These are phyloP conservation scores for Aspergillus japonicus DNA, from an alignment of 2,329 filamentous ascomycete species.

Conservation along the genomic window DNA sequence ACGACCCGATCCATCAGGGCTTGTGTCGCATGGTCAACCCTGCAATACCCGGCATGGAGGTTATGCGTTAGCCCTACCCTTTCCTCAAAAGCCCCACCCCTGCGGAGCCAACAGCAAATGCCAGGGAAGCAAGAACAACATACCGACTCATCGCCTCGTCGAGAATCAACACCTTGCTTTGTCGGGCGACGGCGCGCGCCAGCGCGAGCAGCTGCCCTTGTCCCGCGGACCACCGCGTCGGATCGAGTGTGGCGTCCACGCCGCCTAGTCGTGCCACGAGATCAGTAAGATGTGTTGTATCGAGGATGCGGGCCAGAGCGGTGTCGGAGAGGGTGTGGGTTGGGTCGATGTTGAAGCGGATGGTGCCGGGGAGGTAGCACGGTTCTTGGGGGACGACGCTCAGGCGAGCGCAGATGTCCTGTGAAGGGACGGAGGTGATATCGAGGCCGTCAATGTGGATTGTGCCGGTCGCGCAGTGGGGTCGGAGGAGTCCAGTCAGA, in stretches of 20 bases:
- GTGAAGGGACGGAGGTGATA: not conserved
- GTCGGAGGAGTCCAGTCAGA: not conserved
- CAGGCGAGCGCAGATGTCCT: not conserved
- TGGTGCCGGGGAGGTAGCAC: not conserved
- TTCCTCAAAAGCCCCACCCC: too few species aligned
- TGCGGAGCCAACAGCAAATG: too few species aligned
- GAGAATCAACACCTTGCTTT: not conserved
- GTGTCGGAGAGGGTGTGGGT: not conserved
- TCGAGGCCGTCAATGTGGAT: not conserved
- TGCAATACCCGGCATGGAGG: not conserved
- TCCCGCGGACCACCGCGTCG: not conserved
- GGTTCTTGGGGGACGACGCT: not conserved
- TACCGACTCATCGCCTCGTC: constrained; percentile 3
- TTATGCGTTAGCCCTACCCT: too few species aligned
- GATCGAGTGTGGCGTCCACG: not conserved
- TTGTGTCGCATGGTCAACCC: not conserved
- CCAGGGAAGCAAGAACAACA: not conserved
- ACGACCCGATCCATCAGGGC: not conserved
- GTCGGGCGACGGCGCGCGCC: not conserved
- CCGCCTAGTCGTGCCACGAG: not conserved
- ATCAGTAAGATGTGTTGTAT: not conserved
- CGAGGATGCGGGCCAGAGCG: not conserved
- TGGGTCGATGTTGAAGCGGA: not conserved
- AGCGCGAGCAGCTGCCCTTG: not conserved
- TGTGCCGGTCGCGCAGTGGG: not conserved